These are phyloP conservation scores for Sungouiella thailandica DNA, from an alignment of 805 yeast genomes.

Conservation along the genomic window DNA sequence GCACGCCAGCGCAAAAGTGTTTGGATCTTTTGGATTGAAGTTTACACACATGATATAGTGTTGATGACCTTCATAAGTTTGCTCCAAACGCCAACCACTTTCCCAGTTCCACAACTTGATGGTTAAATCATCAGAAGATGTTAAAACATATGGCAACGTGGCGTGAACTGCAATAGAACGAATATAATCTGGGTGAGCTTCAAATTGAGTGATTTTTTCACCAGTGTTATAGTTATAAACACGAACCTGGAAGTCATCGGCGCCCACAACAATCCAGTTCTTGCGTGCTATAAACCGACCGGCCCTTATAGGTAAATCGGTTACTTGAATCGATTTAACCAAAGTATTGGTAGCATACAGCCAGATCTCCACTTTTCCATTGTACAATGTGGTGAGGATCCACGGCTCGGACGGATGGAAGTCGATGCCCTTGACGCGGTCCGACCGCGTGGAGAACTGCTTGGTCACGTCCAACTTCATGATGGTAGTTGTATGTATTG, in stretches of 20 bases:
- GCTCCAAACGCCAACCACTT: conserved; percentile 82
- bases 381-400: conserved; percentile 86
- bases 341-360: conserved; percentile 80
- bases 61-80: conserved; percentile 90
- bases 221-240: conserved; percentile 94
- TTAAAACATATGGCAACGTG: conserved; percentile 78
- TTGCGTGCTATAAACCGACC: conserved; percentile 94
- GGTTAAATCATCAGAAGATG: conserved; percentile 89
- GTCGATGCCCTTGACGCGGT: conserved; percentile 96
- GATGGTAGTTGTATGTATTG: conserved; percentile 1
- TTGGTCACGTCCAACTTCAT: conserved; percentile 53
- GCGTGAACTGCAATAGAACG: conserved; percentile 94
- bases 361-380: conserved; percentile 91
- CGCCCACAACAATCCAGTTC: conserved; percentile 94
- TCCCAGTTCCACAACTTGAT: conserved; percentile 98
- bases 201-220: conserved; percentile 90
- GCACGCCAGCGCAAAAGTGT: conserved; percentile 96
- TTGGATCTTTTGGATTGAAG: conserved; percentile 95
- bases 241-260: conserved; percentile 92
- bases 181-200: conserved; percentile 97
- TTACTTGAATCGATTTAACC: conserved; percentile 87
- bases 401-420: conserved; percentile 98
- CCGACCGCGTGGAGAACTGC: conserved; percentile 86
- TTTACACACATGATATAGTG: conserved; percentile 93
- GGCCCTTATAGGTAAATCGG: conserved; percentile 94